A percentile compares a stretch with the other conserved stretches of the same genome.
These are phyloP conservation scores for Wickerhamiella dianesei DNA, from an alignment of 805 yeast species.

Conservation along the genomic window DNA sequence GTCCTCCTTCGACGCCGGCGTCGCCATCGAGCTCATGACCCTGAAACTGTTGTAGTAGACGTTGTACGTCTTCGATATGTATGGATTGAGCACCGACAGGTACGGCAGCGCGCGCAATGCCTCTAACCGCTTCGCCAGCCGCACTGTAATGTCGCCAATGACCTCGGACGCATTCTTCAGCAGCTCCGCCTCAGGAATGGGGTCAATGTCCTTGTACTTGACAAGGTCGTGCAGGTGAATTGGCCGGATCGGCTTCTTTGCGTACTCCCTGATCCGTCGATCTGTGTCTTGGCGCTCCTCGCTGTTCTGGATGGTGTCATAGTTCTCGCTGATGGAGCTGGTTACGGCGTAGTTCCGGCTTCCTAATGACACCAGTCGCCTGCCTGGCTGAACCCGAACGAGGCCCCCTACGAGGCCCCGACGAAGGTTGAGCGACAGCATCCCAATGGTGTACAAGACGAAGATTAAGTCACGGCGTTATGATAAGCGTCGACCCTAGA, in stretches of 20 bases:
- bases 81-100: constrained; percentile 73
- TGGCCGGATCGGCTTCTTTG: constrained; percentile 12
- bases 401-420: background rate
- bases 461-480: too few relatives aligned
- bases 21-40: constrained; percentile 31
- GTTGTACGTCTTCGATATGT: constrained; percentile 63
- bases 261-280: constrained; percentile 15
- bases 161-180: constrained; percentile 23
- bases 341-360: background rate
- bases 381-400: too few relatives aligned
- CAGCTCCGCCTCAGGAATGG: constrained; percentile 17
- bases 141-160: constrained; percentile 18
- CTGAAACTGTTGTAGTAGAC: constrained; percentile 59
- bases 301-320: constrained; percentile 2
- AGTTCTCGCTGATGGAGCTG: background rate
- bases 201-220: constrained; percentile 6
- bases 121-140: constrained; percentile 52
- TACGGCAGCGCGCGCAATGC: constrained; percentile 69
- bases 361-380: too few relatives aligned
- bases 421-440: background rate
- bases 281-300: constrained; percentile 14
- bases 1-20: constrained; percentile 38
- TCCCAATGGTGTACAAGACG: too few relatives aligned
- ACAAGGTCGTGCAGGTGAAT: constrained; percentile 19
- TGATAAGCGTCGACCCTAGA: too few relatives aligned